These are phyloP conservation scores for Schizophyllum commune DNA, from an alignment of 1,284 basidiomycete species.

Conservation along the genomic window DNA sequence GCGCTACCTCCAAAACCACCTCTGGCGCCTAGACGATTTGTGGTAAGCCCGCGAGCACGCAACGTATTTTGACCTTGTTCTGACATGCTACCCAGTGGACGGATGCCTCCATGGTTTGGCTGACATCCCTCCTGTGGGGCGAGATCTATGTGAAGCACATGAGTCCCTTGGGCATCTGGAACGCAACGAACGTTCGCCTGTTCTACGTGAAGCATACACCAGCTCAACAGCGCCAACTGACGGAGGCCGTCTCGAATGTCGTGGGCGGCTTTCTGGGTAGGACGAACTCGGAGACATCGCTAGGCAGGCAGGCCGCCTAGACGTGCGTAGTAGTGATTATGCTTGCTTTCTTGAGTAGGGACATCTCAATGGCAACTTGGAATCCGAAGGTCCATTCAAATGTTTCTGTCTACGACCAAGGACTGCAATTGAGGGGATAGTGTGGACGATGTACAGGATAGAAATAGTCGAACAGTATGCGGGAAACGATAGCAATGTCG, in stretches of 20 bases:
- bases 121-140: slow-evolving; percentile 88
- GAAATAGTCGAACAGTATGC: no score
- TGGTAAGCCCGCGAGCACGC: slow-evolving; percentile 35
- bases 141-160: slow-evolving; percentile 88
- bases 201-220: slow-evolving; percentile 86
- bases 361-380: no score
- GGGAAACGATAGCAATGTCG: no score
- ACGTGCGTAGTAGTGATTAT: no score
- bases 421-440: neutral
- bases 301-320: neutral
- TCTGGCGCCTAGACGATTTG: slow-evolving; percentile 62
- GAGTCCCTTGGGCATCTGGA: slow-evolving; percentile 81
- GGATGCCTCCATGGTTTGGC: slow-evolving; percentile 81
- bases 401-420: neutral
- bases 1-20: slow-evolving; percentile 67
- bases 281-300: slow-evolving; percentile 24
- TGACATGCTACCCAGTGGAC: slow-evolving; percentile 58
- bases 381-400: neutral
- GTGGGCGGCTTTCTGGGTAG: slow-evolving; percentile 56
- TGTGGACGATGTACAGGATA: no score
- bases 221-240: slow-evolving; percentile 58
- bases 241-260: slow-evolving; percentile 68
- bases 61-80: slow-evolving; percentile 1
- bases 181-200: slow-evolving; percentile 75
- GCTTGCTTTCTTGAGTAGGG: no score